Evolutionary conservation across 2,329 filamentous ascomycete genomes (phyloP).

Genomic region (Sarocladium kiliense): DNA sequence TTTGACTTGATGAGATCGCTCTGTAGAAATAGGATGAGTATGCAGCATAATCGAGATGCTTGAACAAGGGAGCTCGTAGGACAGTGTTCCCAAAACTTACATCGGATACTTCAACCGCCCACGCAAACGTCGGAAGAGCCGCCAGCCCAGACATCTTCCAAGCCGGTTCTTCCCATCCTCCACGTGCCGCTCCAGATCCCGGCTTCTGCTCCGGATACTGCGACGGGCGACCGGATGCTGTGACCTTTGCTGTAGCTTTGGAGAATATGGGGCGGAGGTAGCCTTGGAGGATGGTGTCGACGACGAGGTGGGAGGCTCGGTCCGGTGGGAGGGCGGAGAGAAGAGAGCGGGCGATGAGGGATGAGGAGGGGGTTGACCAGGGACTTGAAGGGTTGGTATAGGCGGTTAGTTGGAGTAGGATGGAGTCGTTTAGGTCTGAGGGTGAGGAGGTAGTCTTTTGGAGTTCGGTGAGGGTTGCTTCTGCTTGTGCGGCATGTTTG

Average conservation of each 20-base stretch:
- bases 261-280: constrained; percentile 66
- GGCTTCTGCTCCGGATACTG: constrained; percentile 15
- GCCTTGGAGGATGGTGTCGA: constrained; percentile 52
- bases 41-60: not conserved
- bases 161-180: constrained; percentile 9
- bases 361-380: constrained; percentile 32
- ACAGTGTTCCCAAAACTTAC: constrained; percentile 27
- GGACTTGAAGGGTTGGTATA: constrained; percentile 24
- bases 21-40: constrained; percentile 23
- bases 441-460: not conserved
- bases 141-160: constrained; percentile 20
- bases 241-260: constrained; percentile 40
- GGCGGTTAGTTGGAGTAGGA: constrained; percentile 26
- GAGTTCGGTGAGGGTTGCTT: not conserved
- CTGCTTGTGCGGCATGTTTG: not conserved
- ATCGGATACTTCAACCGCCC: constrained; percentile 49
- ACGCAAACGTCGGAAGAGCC: constrained; percentile 30
- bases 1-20: constrained; percentile 39
- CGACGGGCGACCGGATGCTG: constrained; percentile 23
- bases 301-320: constrained; percentile 32
- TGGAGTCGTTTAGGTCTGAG: constrained; percentile 9
- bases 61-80: not conserved
- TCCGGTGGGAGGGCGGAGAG: not conserved
- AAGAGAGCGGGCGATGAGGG: not conserved
- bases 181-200: not conserved